Conservation (phyloP, 164 flowering plant genomes). For the Annona squamosa region DNA sequence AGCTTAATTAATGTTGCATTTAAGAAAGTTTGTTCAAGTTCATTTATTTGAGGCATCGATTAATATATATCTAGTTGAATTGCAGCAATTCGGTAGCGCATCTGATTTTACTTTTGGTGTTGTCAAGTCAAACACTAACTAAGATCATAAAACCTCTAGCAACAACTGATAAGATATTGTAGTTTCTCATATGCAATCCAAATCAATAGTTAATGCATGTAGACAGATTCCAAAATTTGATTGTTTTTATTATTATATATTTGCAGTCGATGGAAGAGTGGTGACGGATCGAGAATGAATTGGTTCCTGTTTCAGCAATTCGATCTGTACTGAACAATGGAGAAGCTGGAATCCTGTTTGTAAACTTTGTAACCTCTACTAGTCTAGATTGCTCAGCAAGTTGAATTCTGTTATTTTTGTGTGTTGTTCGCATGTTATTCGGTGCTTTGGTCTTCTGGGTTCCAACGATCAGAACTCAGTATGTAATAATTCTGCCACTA, state of each 20-base stretch:
- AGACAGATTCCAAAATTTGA: neutral
- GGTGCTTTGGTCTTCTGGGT: slow-evolving; percentile 5
- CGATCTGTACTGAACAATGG: neutral
- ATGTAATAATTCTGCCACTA: slow-evolving; percentile 1
- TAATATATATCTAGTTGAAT: neutral
- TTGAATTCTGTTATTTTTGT: neutral
- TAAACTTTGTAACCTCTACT: slow-evolving; percentile 4
- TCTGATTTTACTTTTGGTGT: neutral
- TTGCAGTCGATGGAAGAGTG: slow-evolving; percentile 7
- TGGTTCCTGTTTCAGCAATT: neutral
- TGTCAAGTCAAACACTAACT: neutral
- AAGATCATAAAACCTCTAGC: too few relatives aligned
- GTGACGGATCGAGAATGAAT: neutral
- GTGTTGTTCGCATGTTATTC: neutral
- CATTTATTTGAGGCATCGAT: neutral
- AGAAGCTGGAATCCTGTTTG: neutral
- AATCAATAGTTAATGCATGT: neutral
- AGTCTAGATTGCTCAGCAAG: slow-evolving; percentile 2
- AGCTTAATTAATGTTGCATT: too few relatives aligned
- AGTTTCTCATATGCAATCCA: neutral
- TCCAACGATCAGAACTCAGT: neutral
- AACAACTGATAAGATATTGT: too few relatives aligned
- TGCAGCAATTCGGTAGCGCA: neutral
- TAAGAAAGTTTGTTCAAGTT: too few relatives aligned
- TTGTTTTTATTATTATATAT: neutral